Conservation (phyloP, 1,139 yeast genomes). For the Saccharomyces hybrid region DNA sequence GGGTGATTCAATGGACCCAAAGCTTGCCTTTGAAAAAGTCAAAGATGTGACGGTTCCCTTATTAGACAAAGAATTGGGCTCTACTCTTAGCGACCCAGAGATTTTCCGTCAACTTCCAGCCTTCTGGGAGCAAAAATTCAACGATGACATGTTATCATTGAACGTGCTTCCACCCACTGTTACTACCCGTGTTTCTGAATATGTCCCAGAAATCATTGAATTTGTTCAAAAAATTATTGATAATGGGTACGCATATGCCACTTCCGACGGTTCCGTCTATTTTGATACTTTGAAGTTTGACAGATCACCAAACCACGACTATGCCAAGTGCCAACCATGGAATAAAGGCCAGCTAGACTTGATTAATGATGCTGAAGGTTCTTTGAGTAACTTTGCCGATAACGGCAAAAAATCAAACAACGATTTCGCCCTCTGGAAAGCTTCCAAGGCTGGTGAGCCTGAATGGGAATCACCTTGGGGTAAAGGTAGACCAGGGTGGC, state of each 20-base stretch:
- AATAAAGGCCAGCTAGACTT: slow-evolving; percentile 82
- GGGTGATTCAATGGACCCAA: slow-evolving; percentile 33
- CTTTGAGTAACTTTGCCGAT: slow-evolving; percentile 48
- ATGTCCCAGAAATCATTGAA: slow-evolving; percentile 80
- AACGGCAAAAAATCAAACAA: slow-evolving; percentile 63
- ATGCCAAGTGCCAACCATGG: slow-evolving; percentile 98
- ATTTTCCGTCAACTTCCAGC: slow-evolving; percentile 79
- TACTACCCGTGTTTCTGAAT: slow-evolving; percentile 95
- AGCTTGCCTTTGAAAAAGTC: slow-evolving; percentile 35
- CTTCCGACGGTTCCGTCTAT: slow-evolving; percentile 87
- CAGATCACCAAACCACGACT: slow-evolving; percentile 58
- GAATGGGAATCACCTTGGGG: slow-evolving; percentile 97
- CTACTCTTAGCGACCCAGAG: slow-evolving; percentile 73
- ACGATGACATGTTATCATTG: slow-evolving; percentile 75
- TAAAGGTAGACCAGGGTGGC: slow-evolving; percentile 98
- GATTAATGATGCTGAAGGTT: slow-evolving; percentile 94
- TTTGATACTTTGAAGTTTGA: slow-evolving; percentile 86
- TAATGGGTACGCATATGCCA: slow-evolving; percentile 79
- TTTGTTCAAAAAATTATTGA: slow-evolving; percentile 68
- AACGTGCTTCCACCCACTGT: slow-evolving; percentile 80
- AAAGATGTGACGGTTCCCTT: slow-evolving; percentile 70
- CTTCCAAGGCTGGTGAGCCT: slow-evolving; percentile 96
- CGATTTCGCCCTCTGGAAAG: slow-evolving; percentile 96
- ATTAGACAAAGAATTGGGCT: slow-evolving; percentile 66
- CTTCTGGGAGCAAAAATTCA: slow-evolving; percentile 80